Conservation (phyloP, 1,284 basidiomycete species). For the Phellopilus nigrolimitatus region DNA sequence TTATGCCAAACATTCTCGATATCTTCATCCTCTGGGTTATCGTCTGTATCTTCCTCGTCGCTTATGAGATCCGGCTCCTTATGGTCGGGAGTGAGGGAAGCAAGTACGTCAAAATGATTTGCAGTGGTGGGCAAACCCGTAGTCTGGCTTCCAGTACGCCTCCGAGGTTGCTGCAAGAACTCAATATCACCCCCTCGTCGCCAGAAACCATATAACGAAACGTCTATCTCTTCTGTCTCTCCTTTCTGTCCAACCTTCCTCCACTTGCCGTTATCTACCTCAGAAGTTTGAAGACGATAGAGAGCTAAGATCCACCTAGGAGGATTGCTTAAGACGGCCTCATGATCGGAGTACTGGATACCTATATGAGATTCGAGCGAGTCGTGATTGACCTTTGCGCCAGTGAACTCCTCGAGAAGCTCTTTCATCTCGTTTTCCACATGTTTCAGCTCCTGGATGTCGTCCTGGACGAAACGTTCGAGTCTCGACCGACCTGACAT, state of each 20-base stretch:
- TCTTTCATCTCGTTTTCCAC: constrained; percentile 41
- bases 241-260: constrained; percentile 11
- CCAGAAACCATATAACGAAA: constrained; percentile 47
- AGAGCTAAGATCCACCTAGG: too few species aligned
- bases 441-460: constrained; percentile 39
- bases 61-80: constrained; percentile 14
- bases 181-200: constrained; percentile 36
- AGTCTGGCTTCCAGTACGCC: not conserved
- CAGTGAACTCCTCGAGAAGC: constrained; percentile 42
- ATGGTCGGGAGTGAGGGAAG: not conserved
- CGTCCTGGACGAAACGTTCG: constrained; percentile 28
- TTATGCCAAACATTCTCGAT: not conserved
- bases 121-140: not conserved
- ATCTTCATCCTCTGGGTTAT: constrained; percentile 19
- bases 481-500: constrained; percentile 40
- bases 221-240: constrained; percentile 27
- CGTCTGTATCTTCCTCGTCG: constrained; percentile 13
- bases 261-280: constrained; percentile 2
- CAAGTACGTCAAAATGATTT: not conserved
- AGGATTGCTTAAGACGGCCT: not conserved
- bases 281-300: too few species aligned
- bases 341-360: not conserved
- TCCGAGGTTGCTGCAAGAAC: constrained; percentile 29
- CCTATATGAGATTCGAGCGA: constrained; percentile 27
- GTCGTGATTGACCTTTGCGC: too few species aligned